phyloP scores from a whole-genome alignment of 2,329 filamentous ascomycete species.

The Hirsutella minnesotensis region DNA sequence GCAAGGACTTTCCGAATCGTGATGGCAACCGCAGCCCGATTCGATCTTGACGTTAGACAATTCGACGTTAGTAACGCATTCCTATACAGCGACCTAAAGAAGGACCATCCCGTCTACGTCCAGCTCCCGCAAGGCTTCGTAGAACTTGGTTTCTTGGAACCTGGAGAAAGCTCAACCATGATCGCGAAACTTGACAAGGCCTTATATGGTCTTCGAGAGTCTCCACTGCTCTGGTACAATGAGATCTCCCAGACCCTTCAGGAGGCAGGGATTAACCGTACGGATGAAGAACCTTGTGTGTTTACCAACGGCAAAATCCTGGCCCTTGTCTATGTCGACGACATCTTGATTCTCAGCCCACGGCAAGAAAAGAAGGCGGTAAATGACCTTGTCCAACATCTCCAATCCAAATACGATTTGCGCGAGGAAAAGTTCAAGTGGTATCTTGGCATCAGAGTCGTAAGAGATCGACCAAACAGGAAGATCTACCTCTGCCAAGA shows the following conservation, averaged over 20 bases:
- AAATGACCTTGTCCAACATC: neutral
- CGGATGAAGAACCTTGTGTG: neutral
- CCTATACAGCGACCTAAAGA: neutral
- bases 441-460: slow-evolving; percentile 1
- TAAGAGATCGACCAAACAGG: neutral
- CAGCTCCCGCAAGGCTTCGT: neutral
- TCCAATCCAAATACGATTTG: neutral
- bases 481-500: neutral
- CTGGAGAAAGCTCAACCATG: neutral
- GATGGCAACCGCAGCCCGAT: neutral
- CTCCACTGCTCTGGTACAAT: neutral
- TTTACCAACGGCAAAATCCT: neutral
- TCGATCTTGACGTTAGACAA: neutral
- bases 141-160: neutral
- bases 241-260: neutral
- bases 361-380: neutral
- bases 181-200: neutral
- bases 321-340: neutral
- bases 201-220: slow-evolving; percentile 1
- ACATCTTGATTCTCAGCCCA: too few species aligned
- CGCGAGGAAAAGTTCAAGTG: neutral
- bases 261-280: neutral
- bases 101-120: neutral
- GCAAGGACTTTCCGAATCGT: neutral
- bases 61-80: neutral